These are phyloP conservation scores for Psilocybe tampanensis DNA, from an alignment of 768 basidiomycete genomes.

Conservation along the genomic window DNA sequence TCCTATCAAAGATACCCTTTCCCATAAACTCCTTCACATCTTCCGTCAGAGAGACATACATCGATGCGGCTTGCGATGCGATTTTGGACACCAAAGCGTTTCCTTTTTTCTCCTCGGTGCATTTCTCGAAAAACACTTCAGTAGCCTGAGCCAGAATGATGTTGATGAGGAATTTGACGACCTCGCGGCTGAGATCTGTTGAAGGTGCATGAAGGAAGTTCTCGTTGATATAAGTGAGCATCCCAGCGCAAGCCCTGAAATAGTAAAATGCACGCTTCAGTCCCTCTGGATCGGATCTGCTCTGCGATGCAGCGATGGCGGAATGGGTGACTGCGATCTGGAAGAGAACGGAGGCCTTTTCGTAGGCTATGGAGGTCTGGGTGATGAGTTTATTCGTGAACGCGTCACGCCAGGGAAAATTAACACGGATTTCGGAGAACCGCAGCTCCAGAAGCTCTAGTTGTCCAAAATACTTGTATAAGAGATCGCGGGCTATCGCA, in stretches of 20 bases:
- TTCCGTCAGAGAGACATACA: constrained; percentile 84
- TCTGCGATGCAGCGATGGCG: constrained; percentile 84
- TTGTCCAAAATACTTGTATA: constrained; percentile 99
- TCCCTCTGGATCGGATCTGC: constrained; percentile 87
- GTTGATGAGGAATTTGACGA: constrained; percentile 90
- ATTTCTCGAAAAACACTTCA: constrained; percentile 95
- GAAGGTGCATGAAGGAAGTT: constrained; percentile 98
- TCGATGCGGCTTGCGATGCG: constrained; percentile 75
- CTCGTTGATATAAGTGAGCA: constrained; percentile 99
- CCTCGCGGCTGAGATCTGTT: constrained; percentile 91
- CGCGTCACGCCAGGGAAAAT: constrained; percentile 96
- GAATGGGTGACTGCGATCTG: constrained; percentile 96
- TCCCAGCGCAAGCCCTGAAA: constrained; percentile 87
- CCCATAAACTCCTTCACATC: constrained; percentile 97
- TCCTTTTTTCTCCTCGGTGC: constrained; percentile 89
- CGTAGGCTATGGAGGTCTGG: constrained; percentile 95
- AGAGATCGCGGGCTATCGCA: constrained; percentile 75
- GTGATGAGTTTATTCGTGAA: constrained; percentile 93
- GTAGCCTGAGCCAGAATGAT: constrained; percentile 92
- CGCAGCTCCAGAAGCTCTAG: constrained; percentile 95
- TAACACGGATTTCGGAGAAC: constrained; percentile 95
- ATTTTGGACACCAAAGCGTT: constrained; percentile 80
- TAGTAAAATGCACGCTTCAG: constrained; percentile 93
- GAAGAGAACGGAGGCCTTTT: constrained; percentile 97
- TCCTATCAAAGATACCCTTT: constrained; percentile 92